Conservation (phyloP, 495 filamentous ascomycete genomes). For the Talaromyces adpressus region DNA sequence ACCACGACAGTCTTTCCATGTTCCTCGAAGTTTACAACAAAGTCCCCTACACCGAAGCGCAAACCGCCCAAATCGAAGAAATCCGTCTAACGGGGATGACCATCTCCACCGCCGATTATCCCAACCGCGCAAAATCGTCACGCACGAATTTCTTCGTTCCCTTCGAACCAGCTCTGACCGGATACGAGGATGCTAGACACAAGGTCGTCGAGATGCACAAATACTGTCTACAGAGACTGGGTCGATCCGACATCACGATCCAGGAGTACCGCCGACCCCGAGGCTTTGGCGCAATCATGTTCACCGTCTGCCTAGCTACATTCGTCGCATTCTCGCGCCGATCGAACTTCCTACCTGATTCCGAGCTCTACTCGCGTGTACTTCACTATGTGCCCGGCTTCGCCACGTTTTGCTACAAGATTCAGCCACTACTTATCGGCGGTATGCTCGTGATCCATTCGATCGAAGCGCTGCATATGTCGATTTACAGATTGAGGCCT, state of each 20-base stretch:
- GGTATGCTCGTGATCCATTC: slow-evolving; percentile 46
- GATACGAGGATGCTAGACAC: slow-evolving; percentile 52
- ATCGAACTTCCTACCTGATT: slow-evolving; percentile 49
- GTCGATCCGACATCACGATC: slow-evolving; percentile 48
- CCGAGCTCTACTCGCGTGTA: slow-evolving; percentile 39
- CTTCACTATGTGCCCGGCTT: slow-evolving; percentile 39
- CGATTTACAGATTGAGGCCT: slow-evolving; percentile 40
- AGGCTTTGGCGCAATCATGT: slow-evolving; percentile 30
- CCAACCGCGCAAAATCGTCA: neutral
- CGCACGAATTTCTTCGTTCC: slow-evolving; percentile 45
- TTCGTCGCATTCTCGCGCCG: slow-evolving; percentile 37
- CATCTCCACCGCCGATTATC: slow-evolving; percentile 25
- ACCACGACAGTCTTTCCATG: slow-evolving; percentile 55
- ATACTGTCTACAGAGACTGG: slow-evolving; percentile 45
- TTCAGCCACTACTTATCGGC: slow-evolving; percentile 39
- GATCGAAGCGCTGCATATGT: slow-evolving; percentile 45
- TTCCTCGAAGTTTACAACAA: slow-evolving; percentile 57
- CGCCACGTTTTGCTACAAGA: slow-evolving; percentile 39
- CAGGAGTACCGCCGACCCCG: slow-evolving; percentile 46
- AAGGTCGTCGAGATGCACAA: slow-evolving; percentile 64
- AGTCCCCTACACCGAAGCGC: slow-evolving; percentile 37
- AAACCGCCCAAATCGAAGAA: slow-evolving; percentile 50
- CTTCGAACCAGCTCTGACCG: slow-evolving; percentile 54
- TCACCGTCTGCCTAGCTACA: slow-evolving; percentile 36
- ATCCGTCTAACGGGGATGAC: slow-evolving; percentile 51